Evolutionary conservation across 2,329 filamentous ascomycete species (phyloP).

Genomic region (Chaetomium sp.): DNA sequence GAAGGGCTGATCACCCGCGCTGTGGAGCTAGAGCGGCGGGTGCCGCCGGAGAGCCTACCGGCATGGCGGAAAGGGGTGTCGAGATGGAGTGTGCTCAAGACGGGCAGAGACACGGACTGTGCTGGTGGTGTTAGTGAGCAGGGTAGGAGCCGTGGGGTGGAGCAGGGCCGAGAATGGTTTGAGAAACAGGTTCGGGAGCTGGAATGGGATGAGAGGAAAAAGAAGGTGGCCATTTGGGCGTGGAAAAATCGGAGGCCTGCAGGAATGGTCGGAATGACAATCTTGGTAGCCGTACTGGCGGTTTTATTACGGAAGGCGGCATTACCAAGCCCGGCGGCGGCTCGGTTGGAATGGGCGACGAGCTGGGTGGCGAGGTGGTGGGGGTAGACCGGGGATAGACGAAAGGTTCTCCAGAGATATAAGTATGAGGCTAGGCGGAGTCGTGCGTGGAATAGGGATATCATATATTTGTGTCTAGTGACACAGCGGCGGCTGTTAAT

Average conservation of each 20-base stretch:
- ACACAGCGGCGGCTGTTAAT: too few relatives aligned
- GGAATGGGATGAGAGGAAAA: conserved; percentile 53
- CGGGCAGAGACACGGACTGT: conserved; percentile 47
- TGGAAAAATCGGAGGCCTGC: conserved; percentile 62
- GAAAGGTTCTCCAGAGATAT: too few relatives aligned
- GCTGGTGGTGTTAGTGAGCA: conserved; percentile 59
- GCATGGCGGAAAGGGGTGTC: conserved; percentile 67
- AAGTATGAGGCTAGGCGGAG: too few relatives aligned
- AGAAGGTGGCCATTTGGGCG: conserved; percentile 44
- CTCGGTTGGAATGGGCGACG: conserved; percentile 14
- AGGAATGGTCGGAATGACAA: conserved; percentile 53
- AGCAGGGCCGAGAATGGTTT: conserved; percentile 64
- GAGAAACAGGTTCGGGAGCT: conserved; percentile 66
- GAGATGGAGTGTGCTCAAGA: conserved; percentile 74
- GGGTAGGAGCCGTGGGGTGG: conserved; percentile 55
- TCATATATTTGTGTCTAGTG: too few relatives aligned
- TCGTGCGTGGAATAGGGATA: too few relatives aligned
- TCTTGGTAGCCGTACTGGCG: conserved; percentile 62
- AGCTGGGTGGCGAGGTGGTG: conserved; percentile 15
- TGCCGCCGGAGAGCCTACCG: conserved; percentile 67
- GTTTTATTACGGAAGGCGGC: conserved; percentile 53
- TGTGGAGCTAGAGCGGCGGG: conserved; percentile 51
- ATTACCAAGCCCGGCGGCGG: conserved; percentile 7
- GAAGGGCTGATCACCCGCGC: conserved; percentile 68
- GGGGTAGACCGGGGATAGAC: not conserved